phyloP scores from a whole-genome alignment of 176 grass and related monocot genomes.

The Eremochloa ophiuroides region DNA sequence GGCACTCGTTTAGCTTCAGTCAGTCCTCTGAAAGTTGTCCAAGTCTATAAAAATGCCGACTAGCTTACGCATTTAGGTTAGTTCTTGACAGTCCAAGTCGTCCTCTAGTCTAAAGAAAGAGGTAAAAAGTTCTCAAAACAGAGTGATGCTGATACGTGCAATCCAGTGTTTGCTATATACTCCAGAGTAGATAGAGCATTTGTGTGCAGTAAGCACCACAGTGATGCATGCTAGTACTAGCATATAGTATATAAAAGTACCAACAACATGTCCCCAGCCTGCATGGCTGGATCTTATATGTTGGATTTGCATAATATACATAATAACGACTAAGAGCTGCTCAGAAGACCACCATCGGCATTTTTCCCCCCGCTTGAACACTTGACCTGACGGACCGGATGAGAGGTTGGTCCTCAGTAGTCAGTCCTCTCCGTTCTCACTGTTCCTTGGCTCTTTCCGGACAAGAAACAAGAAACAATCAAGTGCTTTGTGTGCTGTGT shows the following conservation, averaged over 20 bases:
- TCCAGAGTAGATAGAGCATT: no score
- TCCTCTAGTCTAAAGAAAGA: not conserved
- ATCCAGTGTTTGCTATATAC: not conserved
- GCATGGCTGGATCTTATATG: not conserved
- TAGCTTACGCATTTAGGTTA: not conserved
- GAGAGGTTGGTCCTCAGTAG: not conserved
- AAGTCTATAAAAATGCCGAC: not conserved
- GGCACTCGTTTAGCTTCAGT: not conserved
- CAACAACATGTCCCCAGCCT: not conserved
- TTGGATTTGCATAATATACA: not conserved
- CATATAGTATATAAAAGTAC: not conserved
- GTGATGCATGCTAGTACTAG: not conserved
- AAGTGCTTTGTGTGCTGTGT: no score
- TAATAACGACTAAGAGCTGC: not conserved
- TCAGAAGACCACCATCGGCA: not conserved
- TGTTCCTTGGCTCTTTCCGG: not conserved
- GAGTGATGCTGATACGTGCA: not conserved
- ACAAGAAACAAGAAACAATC: not conserved
- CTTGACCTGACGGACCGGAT: not conserved
- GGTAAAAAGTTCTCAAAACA: not conserved
- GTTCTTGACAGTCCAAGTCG: not conserved
- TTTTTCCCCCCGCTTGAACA: not conserved
- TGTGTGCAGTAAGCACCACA: not conserved
- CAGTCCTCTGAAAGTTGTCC: not conserved
- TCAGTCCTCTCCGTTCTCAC: constrained; percentile 2